Percentiles rank a stretch among this genome's conserved stretches.
Conservation (phyloP, 2,329 filamentous ascomycete species). For the Paraconiothyrium sp. region DNA sequence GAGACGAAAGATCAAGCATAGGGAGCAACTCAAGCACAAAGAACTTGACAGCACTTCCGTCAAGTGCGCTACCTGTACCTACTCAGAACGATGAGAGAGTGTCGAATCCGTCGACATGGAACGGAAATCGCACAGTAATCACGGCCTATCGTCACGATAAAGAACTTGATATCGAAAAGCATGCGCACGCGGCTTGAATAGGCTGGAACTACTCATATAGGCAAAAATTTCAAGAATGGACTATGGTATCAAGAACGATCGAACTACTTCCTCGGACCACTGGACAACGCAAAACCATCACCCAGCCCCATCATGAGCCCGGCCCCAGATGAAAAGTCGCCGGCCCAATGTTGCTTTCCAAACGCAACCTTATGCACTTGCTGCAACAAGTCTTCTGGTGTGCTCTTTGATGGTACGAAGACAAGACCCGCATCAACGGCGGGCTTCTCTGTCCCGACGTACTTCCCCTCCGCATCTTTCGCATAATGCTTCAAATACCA, state of each 20-base stretch:
- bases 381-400: constrained; percentile 36
- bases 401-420: constrained; percentile 40
- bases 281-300: neutral
- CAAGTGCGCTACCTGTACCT: neutral
- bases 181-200: neutral
- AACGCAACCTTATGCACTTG: constrained; percentile 41
- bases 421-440: constrained; percentile 37
- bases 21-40: constrained; percentile 19
- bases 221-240: neutral
- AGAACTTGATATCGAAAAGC: constrained; percentile 10
- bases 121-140: constrained; percentile 15
- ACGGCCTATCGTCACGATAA: neutral
- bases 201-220: neutral
- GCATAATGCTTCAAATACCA: constrained; percentile 41
- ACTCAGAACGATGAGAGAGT: neutral
- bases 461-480: constrained; percentile 41
- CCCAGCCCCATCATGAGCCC: neutral
- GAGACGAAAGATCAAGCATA: constrained; percentile 16
- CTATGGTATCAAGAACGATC: neutral
- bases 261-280: constrained; percentile 1
- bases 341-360: constrained; percentile 29
- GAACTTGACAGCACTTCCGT: constrained; percentile 19
- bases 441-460: constrained; percentile 33
- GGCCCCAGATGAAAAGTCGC: constrained; percentile 17
- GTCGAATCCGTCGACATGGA: constrained; percentile 1